Percentiles rank a stretch among this genome's conserved stretches.
Conservation (phyloP, 2,329 filamentous ascomycete species). For the Cordyceps cicadae region DNA sequence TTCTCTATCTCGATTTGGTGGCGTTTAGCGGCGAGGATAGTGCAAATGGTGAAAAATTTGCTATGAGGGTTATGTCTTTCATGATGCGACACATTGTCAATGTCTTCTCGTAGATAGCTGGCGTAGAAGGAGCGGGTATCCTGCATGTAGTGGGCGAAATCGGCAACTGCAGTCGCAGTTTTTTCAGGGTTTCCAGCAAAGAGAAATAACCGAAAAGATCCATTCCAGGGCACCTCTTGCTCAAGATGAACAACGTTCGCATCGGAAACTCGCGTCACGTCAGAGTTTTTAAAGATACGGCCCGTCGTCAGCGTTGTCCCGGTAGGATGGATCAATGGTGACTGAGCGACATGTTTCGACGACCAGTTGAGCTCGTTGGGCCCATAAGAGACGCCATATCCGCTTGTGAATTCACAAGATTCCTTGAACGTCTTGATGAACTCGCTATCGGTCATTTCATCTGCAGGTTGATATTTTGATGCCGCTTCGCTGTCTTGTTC, state of each 20-base stretch:
- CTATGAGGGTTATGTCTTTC: slow-evolving; percentile 81
- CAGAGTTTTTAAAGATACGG: slow-evolving; percentile 65
- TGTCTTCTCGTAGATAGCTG: slow-evolving; percentile 54
- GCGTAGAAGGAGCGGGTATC: slow-evolving; percentile 65
- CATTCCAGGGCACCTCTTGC: slow-evolving; percentile 82
- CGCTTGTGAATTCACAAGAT: slow-evolving; percentile 83
- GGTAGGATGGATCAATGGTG: slow-evolving; percentile 58
- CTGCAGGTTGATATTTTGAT: slow-evolving; percentile 26
- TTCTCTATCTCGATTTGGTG: slow-evolving; percentile 63
- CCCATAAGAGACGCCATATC: slow-evolving; percentile 81
- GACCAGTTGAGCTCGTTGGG: slow-evolving; percentile 83
- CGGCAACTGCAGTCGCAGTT: slow-evolving; percentile 55
- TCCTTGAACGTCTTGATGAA: slow-evolving; percentile 90
- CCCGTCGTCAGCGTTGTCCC: slow-evolving; percentile 63
- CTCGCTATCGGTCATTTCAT: slow-evolving; percentile 49
- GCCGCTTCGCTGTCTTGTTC: slow-evolving; percentile 63
- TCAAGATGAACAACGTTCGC: slow-evolving; percentile 86
- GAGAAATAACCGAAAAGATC: slow-evolving; percentile 76
- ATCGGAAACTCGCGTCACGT: slow-evolving; percentile 80
- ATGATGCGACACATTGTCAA: slow-evolving; percentile 59
- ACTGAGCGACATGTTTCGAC: slow-evolving; percentile 60
- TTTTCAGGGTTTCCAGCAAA: slow-evolving; percentile 64
- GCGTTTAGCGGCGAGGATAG: slow-evolving; percentile 62
- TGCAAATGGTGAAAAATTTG: slow-evolving; percentile 69
- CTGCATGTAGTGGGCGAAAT: slow-evolving; percentile 59